Base-by-base conservation (phyloP, 192 early-diverging fungal species). In the Geranomyces michiganensis region DNA sequence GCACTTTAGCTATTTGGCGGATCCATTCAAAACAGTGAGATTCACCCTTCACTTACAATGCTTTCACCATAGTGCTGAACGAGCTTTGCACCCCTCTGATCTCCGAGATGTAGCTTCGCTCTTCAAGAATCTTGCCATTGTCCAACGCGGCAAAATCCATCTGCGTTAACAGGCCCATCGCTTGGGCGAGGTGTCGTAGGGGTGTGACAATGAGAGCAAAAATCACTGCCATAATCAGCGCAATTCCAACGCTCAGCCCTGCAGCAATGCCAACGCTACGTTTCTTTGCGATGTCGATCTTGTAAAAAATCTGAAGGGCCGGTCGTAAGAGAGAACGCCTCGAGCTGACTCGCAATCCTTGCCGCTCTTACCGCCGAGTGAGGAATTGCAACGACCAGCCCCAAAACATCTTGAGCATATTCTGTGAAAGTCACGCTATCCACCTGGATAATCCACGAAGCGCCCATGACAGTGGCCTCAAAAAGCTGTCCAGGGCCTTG, bases 61-160 rank as follows among this genome's bases (percentile, higher is more conserved):
- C 51, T 3, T 14, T 3, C 6, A 55, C 51, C 51, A 24, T 60
- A 1, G 22, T 24, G 17, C 10, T 19, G 17, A 60, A 60, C 5
- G 58, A 27, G 31, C 3, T 26, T 26, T 60, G 58, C 7, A 60
- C 17, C 5, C 29, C 10, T 32, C 58, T n/a, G 29, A 60, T 60
- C 36, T 65, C 63, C 15, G 43, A 45, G 21, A 65, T 65, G 21
- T 17, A 43, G 21, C 33, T 44, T 3, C 2, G 1, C 36, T 43
- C 21, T 8, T 65, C 63, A 1, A 65, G 29, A 43, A 65, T 46
- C 17, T 46, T 36, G 5, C 63, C 63, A 21, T 65, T 65, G 19
- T 65, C 63, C 32, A 65, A 46, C 6, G 63, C 29, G 21, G 63
- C 32, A 21, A 65, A 65, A 46, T 65, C 63, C 63, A 65, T 26